These are phyloP conservation scores for Acanthochlamys bracteata DNA, from an alignment of 106 monocot species.

Conservation along the genomic window DNA sequence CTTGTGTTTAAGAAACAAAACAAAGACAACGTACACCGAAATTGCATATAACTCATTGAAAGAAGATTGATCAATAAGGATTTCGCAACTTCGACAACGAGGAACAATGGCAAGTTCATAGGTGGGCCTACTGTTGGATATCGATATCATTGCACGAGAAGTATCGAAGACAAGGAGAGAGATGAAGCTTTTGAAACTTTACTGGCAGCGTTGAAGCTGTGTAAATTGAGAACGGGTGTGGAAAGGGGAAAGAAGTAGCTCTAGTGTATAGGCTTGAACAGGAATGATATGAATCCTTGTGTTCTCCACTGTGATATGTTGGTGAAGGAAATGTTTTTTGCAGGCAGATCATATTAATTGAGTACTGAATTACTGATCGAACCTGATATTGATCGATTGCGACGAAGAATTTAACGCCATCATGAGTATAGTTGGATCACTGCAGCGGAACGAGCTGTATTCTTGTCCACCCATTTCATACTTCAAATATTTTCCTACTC, in stretches of 20 bases:
- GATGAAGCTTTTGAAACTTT: not conserved
- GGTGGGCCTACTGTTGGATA: conserved; percentile 3
- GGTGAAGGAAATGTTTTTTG: not conserved
- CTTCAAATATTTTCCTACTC: no score
- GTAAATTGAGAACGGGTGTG: not conserved
- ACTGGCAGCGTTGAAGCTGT: not conserved
- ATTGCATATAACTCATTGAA: no score
- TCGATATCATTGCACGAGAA: conserved; percentile 9
- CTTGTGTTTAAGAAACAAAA: no score
- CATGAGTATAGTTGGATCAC: not conserved
- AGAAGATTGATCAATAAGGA: no score
- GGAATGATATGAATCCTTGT: conserved; percentile 11
- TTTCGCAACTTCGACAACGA: not conserved
- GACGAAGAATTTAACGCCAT: not conserved
- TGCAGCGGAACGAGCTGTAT: not conserved
- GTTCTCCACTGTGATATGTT: not conserved
- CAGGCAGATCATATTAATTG: no score
- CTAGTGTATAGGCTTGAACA: not conserved
- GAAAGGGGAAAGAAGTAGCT: not conserved
- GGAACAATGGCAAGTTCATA: not conserved
- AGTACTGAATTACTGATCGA: not conserved
- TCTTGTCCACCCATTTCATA: no score
- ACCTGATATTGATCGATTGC: not conserved
- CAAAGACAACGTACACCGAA: no score
- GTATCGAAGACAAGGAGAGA: not conserved